A percentile compares a stretch with the other conserved stretches of the same genome.
These are phyloP conservation scores for Alternaria novae-zelandiae DNA, from an alignment of 2,329 filamentous ascomycete species.

Conservation along the genomic window DNA sequence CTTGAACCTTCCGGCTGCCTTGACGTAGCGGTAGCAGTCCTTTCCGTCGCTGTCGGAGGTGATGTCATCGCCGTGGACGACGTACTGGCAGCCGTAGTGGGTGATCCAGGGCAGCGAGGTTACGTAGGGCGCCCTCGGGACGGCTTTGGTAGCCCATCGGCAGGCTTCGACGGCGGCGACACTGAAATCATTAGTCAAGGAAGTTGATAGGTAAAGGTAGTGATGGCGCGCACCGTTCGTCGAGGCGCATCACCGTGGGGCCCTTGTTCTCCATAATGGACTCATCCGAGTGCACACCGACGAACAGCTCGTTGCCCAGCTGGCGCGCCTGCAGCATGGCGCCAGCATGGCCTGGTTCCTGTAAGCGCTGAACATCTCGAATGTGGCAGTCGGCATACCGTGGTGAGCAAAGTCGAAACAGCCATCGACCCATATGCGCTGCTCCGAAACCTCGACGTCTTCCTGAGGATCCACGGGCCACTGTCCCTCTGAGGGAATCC, in stretches of 20 bases:
- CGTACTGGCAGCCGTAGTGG: slow-evolving; percentile 93
- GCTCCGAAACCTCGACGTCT: slow-evolving; percentile 63
- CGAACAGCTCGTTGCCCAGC: slow-evolving; percentile 84
- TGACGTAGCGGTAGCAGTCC: slow-evolving; percentile 98
- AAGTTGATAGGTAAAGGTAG: too few species aligned
- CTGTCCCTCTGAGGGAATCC: slow-evolving; percentile 59
- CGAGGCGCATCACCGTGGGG: slow-evolving; percentile 93
- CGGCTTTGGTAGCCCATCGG: slow-evolving; percentile 86
- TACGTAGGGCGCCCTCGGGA: slow-evolving; percentile 90
- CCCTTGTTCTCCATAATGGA: slow-evolving; percentile 97
- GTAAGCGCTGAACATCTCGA: slow-evolving; percentile 1
- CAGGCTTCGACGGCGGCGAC: slow-evolving; percentile 92
- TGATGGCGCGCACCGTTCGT: slow-evolving; percentile 81
- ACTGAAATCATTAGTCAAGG: too few species aligned
- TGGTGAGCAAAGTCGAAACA: slow-evolving; percentile 99
- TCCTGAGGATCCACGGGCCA: slow-evolving; percentile 72
- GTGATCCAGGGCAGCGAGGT: slow-evolving; percentile 92
- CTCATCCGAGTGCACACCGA: slow-evolving; percentile 95
- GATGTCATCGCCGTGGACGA: slow-evolving; percentile 96
- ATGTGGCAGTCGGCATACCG: slow-evolving; percentile 58
- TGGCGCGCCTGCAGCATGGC: slow-evolving; percentile 96
- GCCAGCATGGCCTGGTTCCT: slow-evolving; percentile 79
- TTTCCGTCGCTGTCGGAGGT: slow-evolving; percentile 92
- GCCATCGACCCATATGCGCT: slow-evolving; percentile 95
- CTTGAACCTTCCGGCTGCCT: slow-evolving; percentile 90